phyloP scores from a whole-genome alignment of 192 early-diverging fungal species.

The Cetraspora pellucida region DNA sequence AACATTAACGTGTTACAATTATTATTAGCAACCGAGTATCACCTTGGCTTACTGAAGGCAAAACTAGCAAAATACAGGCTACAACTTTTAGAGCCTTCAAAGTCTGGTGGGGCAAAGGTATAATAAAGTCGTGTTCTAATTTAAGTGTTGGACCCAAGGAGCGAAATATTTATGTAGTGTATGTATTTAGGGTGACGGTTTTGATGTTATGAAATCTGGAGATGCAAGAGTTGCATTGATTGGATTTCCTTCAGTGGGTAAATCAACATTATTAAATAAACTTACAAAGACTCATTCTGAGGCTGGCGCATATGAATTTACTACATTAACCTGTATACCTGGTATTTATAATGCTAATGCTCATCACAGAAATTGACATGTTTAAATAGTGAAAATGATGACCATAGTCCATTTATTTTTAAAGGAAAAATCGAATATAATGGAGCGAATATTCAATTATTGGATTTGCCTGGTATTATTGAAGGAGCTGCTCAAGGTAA shows the following conservation, averaged over 20 bases:
- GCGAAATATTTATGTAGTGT: neutral
- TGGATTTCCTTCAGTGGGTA: constrained; percentile 99
- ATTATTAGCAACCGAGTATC: constrained; percentile 87
- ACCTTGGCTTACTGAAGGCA: constrained; percentile 96
- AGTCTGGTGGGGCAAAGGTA: constrained; percentile 44
- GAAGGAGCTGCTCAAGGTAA: constrained; percentile 93
- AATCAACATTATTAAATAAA: constrained; percentile 93
- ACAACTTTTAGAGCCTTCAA: constrained; percentile 74
- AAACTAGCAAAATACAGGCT: constrained; percentile 86
- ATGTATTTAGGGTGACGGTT: constrained; percentile 75
- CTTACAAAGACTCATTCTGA: constrained; percentile 91
- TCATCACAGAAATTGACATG: no score
- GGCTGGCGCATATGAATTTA: constrained; percentile 91
- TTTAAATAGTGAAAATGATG: no score
- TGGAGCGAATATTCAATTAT: constrained; percentile 93
- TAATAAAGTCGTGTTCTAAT: constrained; percentile 31
- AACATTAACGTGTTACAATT: neutral
- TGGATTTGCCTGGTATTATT: constrained; percentile 99
- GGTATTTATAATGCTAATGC: constrained; percentile 42
- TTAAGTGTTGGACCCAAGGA: constrained; percentile 18
- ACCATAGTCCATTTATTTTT: no score
- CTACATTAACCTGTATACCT: constrained; percentile 93
- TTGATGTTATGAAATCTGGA: constrained; percentile 97
- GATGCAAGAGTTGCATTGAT: constrained; percentile 95
- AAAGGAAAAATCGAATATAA: constrained; percentile 83